phyloP scores from a whole-genome alignment of 148 eudicot species.

The Drosera capensis region DNA sequence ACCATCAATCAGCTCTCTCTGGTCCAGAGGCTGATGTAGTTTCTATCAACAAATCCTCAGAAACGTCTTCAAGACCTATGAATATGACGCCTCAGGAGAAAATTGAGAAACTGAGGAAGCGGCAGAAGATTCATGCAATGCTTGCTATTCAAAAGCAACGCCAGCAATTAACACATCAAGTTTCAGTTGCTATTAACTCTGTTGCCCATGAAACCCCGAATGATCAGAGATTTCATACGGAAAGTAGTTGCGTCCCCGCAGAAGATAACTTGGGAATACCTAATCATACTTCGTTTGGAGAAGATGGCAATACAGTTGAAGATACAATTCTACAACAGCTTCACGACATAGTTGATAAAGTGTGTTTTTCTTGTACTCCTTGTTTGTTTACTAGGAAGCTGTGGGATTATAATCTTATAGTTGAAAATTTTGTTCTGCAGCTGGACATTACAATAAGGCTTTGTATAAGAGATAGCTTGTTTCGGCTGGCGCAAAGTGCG shows the following conservation, averaged over 20 bases:
- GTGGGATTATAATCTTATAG: constrained; percentile 1
- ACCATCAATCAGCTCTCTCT: constrained; percentile 16
- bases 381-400: background rate
- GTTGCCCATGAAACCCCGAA: constrained; percentile 9
- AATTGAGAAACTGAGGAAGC: constrained; percentile 66
- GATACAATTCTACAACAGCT: constrained; percentile 48
- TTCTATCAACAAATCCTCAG: constrained; percentile 17
- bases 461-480: constrained; percentile 67
- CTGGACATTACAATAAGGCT: constrained; percentile 48
- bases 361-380: constrained; percentile 3
- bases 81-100: constrained; percentile 77
- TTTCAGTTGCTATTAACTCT: constrained; percentile 12
- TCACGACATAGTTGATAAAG: constrained; percentile 42
- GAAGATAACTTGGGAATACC: constrained; percentile 22
- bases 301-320: constrained; percentile 34
- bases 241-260: constrained; percentile 22
- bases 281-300: constrained; percentile 13
- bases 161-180: constrained; percentile 31
- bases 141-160: constrained; percentile 77
- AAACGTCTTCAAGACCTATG: constrained; percentile 13
- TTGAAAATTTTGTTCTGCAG: constrained; percentile 22
- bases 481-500: constrained; percentile 66
- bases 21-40: constrained; percentile 17
- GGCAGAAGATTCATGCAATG: constrained; percentile 77
- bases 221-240: constrained; percentile 15